Percentiles rank a stretch among this genome's conserved stretches.
Evolutionary conservation across 192 early-diverging fungal species (phyloP).

Genomic region (Gamsiella multidivaricata): DNA sequence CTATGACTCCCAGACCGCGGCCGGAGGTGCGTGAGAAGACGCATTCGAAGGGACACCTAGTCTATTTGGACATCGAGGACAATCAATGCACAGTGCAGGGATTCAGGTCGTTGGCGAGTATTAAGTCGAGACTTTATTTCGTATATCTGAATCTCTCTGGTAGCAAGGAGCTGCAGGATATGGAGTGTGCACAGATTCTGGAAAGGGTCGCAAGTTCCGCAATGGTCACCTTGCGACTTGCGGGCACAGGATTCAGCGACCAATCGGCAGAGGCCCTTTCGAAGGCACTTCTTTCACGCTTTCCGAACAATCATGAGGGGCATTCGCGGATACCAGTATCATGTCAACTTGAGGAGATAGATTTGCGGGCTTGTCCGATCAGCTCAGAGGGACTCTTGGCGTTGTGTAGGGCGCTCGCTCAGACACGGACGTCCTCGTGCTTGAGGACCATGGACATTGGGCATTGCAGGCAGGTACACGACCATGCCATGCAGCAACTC

Average conservation of each 20-base stretch:
- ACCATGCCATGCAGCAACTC: constrained; percentile 11
- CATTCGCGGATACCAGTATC: not conserved
- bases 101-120: constrained; percentile 23
- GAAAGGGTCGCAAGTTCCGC: constrained; percentile 21
- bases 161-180: constrained; percentile 21
- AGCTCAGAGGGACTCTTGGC: constrained; percentile 16
- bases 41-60: constrained; percentile 16
- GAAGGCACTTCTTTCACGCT: not conserved
- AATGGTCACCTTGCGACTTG: constrained; percentile 22
- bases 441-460: constrained; percentile 33
- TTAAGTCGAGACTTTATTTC: constrained; percentile 32
- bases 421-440: not conserved
- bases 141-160: constrained; percentile 36
- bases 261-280: constrained; percentile 24
- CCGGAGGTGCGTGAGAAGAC: constrained; percentile 22
- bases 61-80: constrained; percentile 48
- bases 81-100: constrained; percentile 37
- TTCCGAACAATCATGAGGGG: not conserved
- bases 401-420: constrained; percentile 2
- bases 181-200: constrained; percentile 35
- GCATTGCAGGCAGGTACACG: constrained; percentile 24
- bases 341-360: constrained; percentile 36
- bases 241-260: constrained; percentile 41
- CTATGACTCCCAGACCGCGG: not conserved
- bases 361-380: constrained; percentile 39